Percentiles rank a stretch among this genome's conserved stretches.
Conservation (phyloP, 108 stramenopile species). For the Skeletonema potamos region DNA sequence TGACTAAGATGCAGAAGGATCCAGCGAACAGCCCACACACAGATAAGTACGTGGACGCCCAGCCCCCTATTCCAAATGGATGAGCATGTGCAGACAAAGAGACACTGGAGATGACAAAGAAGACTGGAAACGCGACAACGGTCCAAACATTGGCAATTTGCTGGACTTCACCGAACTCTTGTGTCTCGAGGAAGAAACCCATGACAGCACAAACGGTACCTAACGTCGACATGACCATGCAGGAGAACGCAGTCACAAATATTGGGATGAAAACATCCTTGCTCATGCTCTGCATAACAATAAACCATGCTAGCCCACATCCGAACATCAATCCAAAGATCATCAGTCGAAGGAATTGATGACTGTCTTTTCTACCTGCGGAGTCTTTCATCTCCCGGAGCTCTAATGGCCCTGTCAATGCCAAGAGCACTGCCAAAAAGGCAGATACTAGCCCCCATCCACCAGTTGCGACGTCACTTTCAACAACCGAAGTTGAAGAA, state of each 20-base stretch:
- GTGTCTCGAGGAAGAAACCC: slow-evolving; percentile 68
- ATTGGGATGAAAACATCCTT: slow-evolving; percentile 63
- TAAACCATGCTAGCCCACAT: slow-evolving; percentile 80
- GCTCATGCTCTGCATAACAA: slow-evolving; percentile 73
- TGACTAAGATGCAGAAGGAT: slow-evolving; percentile 50
- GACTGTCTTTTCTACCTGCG: slow-evolving; percentile 65
- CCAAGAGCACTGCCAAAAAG: slow-evolving; percentile 68
- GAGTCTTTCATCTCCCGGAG: slow-evolving; percentile 60
- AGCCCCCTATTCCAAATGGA: slow-evolving; percentile 70
- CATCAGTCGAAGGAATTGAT: slow-evolving; percentile 71
- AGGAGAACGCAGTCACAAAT: slow-evolving; percentile 54
- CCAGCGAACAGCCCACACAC: slow-evolving; percentile 54
- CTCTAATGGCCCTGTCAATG: slow-evolving; percentile 80
- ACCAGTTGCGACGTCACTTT: slow-evolving; percentile 39
- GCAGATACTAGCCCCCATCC: slow-evolving; percentile 80
- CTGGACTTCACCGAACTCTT: slow-evolving; percentile 67
- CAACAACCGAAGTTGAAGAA: slow-evolving; percentile 17
- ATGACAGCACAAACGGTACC: slow-evolving; percentile 75
- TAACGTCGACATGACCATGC: slow-evolving; percentile 71
- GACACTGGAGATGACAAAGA: slow-evolving; percentile 49
- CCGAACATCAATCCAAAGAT: slow-evolving; percentile 80
- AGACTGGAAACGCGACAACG: slow-evolving; percentile 54
- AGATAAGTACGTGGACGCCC: slow-evolving; percentile 71
- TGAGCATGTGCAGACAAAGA: slow-evolving; percentile 45
- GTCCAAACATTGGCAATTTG: slow-evolving; percentile 67